These are phyloP conservation scores for Boletus reticuloceps DNA, from an alignment of 768 basidiomycete genomes.

Conservation along the genomic window DNA sequence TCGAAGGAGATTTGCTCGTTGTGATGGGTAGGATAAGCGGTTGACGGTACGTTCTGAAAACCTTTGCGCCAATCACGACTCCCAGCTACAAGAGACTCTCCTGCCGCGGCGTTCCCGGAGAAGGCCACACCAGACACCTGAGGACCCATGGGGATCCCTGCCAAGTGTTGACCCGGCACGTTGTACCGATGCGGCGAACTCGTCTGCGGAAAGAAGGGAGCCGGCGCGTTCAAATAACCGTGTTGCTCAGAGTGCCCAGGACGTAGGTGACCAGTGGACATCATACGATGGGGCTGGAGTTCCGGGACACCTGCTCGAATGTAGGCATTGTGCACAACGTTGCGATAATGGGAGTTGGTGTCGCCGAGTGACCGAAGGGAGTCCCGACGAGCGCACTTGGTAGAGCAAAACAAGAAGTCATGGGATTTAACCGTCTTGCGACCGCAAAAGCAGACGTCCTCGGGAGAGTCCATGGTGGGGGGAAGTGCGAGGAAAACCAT, in stretches of 20 bases:
- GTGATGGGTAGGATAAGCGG: background rate
- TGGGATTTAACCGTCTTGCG: conserved; percentile 19
- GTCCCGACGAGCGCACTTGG: conserved; percentile 25
- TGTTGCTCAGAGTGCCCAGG: background rate
- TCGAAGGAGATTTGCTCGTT: background rate
- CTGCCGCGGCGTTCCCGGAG: background rate
- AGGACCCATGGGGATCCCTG: background rate
- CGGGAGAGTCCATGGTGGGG: conserved; percentile 6
- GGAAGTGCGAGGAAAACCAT: conserved; percentile 1
- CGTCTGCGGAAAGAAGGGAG: background rate
- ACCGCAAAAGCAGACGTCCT: conserved; percentile 24
- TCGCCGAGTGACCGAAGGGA: conserved; percentile 22
- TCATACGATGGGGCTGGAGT: conserved; percentile 6
- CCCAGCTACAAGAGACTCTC: background rate
- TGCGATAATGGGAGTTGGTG: conserved; percentile 24
- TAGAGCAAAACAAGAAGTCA: conserved; percentile 31
- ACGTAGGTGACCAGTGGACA: conserved; percentile 12
- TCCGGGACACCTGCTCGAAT: conserved; percentile 1
- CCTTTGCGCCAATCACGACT: background rate
- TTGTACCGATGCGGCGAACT: no score
- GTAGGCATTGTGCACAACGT: conserved; percentile 16
- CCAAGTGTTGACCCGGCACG: no score
- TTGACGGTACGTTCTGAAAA: background rate
- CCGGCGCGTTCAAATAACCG: background rate
- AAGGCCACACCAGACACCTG: background rate